Base-by-base conservation (phyloP, 768 basidiomycete species). In the Lactarius sp. region DNA sequence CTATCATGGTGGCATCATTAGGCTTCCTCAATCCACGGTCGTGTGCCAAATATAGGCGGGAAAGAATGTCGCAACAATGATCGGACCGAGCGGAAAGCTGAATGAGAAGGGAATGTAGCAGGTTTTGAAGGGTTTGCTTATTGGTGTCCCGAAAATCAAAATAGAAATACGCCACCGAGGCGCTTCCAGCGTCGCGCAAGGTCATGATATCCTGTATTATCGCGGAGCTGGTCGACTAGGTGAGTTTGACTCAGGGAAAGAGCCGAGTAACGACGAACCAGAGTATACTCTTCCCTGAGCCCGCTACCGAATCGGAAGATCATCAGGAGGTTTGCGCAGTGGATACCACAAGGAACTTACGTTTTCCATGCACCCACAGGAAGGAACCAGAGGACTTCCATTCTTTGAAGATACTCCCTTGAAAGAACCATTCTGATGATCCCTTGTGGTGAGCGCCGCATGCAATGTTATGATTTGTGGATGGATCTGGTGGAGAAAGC, bases 401-500 rank as follows among this genome's bases (percentile, higher is more conserved):
- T 27, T 49, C 33, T 2, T 58, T 58, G 36, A 37, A 58, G 4
- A 36, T 37, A 7, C 46, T 58, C 8, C 36, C 44, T 18, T 36
- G 33, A 36, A 52, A 9, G 34, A 52, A 31, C 52, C 52, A 52
- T 36, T 18, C 5, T 3, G 31, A 16, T 7, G 52, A 36, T 18
- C 52, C 52, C 7, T 36, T 18, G 34, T 52, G 52, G 9, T 33
- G 52, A n/a, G 52, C 7, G 2, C 34, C 5, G 8, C 34, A 51
- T 9, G 52, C 52, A 16, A 36, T 18, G 34, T 52, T 52, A 52
- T 42, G 52, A 18, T 52, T 52, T 8, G 16, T 20, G 5, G 53
- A 54, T 9, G 53, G 53, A 3, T 54, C 20, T 10, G 47, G 56
- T 1, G 81, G 85, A 60, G 80, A 81, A 66, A 56, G 56, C 57